Evolutionary conservation across 2,329 filamentous ascomycete genomes (phyloP).

Genomic region (Aspergillus carbonarius): DNA sequence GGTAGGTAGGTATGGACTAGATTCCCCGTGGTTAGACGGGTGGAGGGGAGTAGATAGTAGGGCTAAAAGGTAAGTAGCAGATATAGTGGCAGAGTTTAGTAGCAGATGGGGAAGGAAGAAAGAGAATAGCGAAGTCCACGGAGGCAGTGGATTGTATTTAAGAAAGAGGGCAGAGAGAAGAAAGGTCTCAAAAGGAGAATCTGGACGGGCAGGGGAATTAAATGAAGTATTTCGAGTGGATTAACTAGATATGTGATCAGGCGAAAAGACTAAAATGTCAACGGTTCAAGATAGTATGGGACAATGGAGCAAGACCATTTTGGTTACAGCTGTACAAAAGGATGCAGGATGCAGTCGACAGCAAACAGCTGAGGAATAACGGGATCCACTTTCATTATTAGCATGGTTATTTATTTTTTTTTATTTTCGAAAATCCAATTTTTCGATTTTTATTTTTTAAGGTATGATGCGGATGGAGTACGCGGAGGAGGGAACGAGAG

Average conservation of each 20-base stretch:
- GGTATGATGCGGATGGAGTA: constrained; percentile 20
- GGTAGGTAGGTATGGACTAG: neutral
- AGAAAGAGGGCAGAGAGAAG: constrained; percentile 2
- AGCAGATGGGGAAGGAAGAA: constrained; percentile 10
- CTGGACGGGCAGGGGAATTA: constrained; percentile 29
- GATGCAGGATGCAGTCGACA: constrained; percentile 33
- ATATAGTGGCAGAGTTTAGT: neutral
- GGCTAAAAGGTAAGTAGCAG: constrained; percentile 5
- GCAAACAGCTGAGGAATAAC: constrained; percentile 38
- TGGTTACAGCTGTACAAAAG: constrained; percentile 38
- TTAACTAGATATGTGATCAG: constrained; percentile 37
- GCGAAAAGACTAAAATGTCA: constrained; percentile 30
- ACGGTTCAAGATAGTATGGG: constrained; percentile 29
- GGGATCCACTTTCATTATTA: constrained; percentile 23
- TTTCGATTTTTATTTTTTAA: constrained; percentile 13
- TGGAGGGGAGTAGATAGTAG: neutral
- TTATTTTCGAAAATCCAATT: constrained; percentile 9
- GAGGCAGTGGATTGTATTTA: constrained; percentile 5
- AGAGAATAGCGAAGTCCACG: constrained; percentile 4
- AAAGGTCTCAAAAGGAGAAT: constrained; percentile 16
- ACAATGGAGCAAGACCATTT: constrained; percentile 27
- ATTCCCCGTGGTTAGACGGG: neutral
- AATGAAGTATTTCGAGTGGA: constrained; percentile 32
- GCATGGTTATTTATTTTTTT: constrained; percentile 15
- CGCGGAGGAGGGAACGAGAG: constrained; percentile 15